phyloP scores from a whole-genome alignment of 257 asterid genomes.

The Ehretia macrophylla region DNA sequence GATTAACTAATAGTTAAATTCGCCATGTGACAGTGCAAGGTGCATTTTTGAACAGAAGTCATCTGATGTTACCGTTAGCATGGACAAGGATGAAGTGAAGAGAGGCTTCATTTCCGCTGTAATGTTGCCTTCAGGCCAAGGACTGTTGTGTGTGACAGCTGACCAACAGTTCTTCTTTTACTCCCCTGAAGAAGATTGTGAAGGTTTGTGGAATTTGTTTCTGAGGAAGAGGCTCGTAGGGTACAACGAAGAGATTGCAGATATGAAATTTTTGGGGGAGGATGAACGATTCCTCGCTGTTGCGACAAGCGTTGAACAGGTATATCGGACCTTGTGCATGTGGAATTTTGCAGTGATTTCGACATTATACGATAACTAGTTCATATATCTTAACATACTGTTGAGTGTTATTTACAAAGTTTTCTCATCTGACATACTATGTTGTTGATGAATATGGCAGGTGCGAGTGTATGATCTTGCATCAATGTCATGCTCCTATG shows the following conservation, averaged over 20 bases:
- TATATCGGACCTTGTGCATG: conserved; percentile 20
- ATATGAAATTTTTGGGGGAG: conserved; percentile 93
- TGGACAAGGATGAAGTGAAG: conserved; percentile 62
- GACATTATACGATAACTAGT: background rate
- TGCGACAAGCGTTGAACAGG: conserved; percentile 93
- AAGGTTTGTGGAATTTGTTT: conserved; percentile 44
- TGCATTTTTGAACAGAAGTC: conserved; percentile 80
- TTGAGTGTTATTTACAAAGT: background rate
- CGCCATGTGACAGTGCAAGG: conserved; percentile 51
- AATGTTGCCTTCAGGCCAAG: conserved; percentile 77
- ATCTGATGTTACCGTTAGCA: conserved; percentile 67
- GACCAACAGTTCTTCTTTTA: conserved; percentile 94
- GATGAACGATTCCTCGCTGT: conserved; percentile 91
- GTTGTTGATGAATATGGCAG: conserved; percentile 26
- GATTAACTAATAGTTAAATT: conserved; percentile 8
- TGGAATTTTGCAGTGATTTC: background rate
- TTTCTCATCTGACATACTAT: background rate
- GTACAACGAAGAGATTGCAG: conserved; percentile 90
- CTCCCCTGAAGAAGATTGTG: conserved; percentile 44
- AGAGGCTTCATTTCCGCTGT: conserved; percentile 83
- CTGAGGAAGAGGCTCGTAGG: conserved; percentile 82
- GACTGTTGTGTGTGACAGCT: conserved; percentile 80
- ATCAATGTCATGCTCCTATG: conserved; percentile 94
- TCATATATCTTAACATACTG: background rate
- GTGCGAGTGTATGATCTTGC: conserved; percentile 93